These are phyloP conservation scores for Encephalitozoon hellem DNA, from an alignment of 371 early-diverging fungal species.

Conservation along the genomic window DNA sequence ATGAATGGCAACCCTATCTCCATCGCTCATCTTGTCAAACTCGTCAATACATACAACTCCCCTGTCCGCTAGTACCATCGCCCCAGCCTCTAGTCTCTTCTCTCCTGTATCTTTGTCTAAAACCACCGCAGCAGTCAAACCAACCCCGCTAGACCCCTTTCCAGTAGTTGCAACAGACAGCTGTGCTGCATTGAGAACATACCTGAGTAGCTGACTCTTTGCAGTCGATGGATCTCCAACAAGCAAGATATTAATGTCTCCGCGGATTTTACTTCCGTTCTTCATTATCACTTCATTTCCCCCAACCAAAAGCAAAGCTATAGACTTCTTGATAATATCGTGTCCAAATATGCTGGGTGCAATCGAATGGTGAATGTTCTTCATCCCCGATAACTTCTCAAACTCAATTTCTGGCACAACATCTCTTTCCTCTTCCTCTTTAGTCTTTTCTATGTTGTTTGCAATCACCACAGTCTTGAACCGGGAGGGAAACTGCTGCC, in stretches of 20 bases:
- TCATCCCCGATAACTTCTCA: conserved; percentile 66
- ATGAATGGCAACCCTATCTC: conserved; percentile 96
- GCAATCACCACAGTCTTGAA: conserved; percentile 76
- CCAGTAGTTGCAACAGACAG: conserved; percentile 85
- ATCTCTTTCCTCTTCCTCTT: background rate
- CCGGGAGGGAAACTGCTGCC: conserved; percentile 34
- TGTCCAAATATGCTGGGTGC: conserved; percentile 95
- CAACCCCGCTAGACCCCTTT: conserved; percentile 87
- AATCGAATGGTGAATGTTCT: conserved; percentile 71
- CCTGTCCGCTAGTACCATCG: conserved; percentile 95
- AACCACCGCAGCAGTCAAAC: conserved; percentile 85
- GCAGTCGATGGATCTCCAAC: conserved; percentile 93
- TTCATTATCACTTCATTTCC: conserved; percentile 83
- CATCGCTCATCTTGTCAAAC: conserved; percentile 98
- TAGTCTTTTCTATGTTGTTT: conserved; percentile 71
- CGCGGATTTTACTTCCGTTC: conserved; percentile 85
- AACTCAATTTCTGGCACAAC: conserved; percentile 66
- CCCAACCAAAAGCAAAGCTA: conserved; percentile 80
- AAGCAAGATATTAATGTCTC: conserved; percentile 86
- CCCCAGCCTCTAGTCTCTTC: conserved; percentile 88
- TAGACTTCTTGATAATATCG: conserved; percentile 83
- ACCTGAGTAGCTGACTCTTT: conserved; percentile 79
- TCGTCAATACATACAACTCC: conserved; percentile 98
- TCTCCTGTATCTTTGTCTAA: conserved; percentile 74
- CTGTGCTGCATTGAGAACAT: conserved; percentile 75